Evolutionary conservation across 75 land plant genomes (phyloP).

Genomic region (Gnetum montanum): DNA sequence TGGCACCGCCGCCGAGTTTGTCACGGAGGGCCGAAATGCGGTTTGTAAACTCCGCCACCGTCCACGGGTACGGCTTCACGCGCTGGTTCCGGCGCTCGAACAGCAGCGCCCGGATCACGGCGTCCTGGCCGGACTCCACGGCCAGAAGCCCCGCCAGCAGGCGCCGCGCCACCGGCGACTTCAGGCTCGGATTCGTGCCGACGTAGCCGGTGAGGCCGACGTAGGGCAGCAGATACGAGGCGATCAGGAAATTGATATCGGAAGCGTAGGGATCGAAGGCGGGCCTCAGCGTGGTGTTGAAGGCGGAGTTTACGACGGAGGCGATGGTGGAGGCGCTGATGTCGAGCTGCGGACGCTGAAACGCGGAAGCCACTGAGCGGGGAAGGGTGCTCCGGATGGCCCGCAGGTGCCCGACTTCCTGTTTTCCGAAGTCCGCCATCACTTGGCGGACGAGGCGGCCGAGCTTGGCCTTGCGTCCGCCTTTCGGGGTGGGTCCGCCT

Average conservation of each 20-base stretch:
- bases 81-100: constrained; percentile 26
- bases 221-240: constrained; percentile 35
- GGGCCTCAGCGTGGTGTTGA: constrained; percentile 20
- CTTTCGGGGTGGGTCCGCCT: constrained; percentile 25
- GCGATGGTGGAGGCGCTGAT: no score
- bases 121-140: constrained; percentile 88
- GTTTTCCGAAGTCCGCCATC: constrained; percentile 20
- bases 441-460: constrained; percentile 12
- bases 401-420: constrained; percentile 38
- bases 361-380: no score
- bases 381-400: no score
- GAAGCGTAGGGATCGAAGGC: constrained; percentile 40
- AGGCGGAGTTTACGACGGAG: no score
- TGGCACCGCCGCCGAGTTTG: constrained; percentile 25
- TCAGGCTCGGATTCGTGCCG: constrained; percentile 28
- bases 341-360: no score
- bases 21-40: constrained; percentile 37
- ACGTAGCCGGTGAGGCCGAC: constrained; percentile 38
- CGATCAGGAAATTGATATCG: constrained; percentile 24
- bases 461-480: constrained; percentile 24
- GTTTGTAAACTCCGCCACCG: constrained; percentile 49
- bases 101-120: constrained; percentile 41
- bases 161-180: constrained; percentile 1
- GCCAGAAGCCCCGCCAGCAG: constrained; percentile 39
- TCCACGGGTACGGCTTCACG: constrained; percentile 38